phyloP scores from a whole-genome alignment of 305 asterid genomes.

The Solanum hybrid region DNA sequence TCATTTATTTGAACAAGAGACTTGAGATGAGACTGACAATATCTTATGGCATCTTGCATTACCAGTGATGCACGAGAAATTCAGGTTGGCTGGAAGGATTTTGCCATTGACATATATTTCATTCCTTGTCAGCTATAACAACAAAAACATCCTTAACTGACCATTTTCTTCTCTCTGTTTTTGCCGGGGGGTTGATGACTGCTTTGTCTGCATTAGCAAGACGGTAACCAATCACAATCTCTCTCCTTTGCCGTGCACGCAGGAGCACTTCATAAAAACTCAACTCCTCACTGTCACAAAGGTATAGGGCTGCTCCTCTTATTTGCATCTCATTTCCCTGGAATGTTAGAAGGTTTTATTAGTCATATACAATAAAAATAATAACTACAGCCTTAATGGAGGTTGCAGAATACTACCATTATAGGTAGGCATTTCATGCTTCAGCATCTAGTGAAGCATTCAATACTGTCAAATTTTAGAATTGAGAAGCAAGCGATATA shows the following conservation, averaged over 20 bases:
- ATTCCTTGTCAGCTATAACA: slow-evolving; percentile 78
- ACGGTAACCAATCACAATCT: slow-evolving; percentile 77
- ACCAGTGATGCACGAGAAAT: neutral
- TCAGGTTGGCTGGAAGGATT: neutral
- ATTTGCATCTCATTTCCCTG: slow-evolving; percentile 96
- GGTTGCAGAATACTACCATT: neutral
- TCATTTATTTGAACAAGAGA: neutral
- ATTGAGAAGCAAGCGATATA: neutral
- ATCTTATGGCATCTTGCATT: neutral
- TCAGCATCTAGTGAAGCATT: neutral
- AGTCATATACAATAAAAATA: neutral
- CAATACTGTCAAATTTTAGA: neutral
- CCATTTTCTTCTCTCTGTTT: slow-evolving; percentile 57
- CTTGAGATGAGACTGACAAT: neutral
- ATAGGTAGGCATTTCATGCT: neutral
- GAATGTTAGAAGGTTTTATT: neutral
- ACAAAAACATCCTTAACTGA: slow-evolving; percentile 63
- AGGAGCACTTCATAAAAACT: slow-evolving; percentile 74
- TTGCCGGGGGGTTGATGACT: slow-evolving; percentile 60
- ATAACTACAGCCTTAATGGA: neutral
- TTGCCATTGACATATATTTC: neutral
- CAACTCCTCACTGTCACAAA: slow-evolving; percentile 58
- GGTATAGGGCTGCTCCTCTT: slow-evolving; percentile 63
- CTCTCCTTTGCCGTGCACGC: slow-evolving; percentile 81
- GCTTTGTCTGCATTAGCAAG: slow-evolving; percentile 61